Evolutionary conservation across 148 eudicot genomes (phyloP).

Genomic region (Rheum nobile): DNA sequence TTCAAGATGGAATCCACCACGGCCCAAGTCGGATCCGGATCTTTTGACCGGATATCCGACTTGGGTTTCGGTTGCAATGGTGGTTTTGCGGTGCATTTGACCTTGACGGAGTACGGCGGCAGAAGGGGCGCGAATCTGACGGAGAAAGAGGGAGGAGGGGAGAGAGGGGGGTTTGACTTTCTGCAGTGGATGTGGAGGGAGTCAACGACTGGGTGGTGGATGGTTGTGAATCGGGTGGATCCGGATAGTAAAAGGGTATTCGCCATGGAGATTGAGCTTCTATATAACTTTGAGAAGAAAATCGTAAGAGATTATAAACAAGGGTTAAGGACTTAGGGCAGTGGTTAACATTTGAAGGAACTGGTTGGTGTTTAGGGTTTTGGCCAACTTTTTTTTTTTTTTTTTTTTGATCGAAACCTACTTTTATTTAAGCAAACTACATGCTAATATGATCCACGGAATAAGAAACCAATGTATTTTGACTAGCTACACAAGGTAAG

Average conservation of each 20-base stretch:
- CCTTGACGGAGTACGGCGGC: background rate
- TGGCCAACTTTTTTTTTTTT: no score
- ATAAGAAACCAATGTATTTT: no score
- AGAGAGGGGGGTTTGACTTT: background rate
- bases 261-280: background rate
- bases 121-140: background rate
- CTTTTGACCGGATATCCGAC: background rate
- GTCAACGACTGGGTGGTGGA: background rate
- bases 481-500: no score
- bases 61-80: background rate
- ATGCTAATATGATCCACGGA: no score
- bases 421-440: no score
- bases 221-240: background rate
- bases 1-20: slow-evolving; percentile 20
- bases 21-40: slow-evolving; percentile 11
- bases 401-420: no score
- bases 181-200: background rate
- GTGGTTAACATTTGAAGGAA: no score
- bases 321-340: background rate
- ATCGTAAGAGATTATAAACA: no score
- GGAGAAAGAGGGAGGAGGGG: background rate
- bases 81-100: slow-evolving; percentile 14
- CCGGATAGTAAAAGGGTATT: background rate
- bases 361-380: no score
- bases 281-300: no score